Conservation (phyloP, 78 protist species). For the Monocercomonoides exilis region DNA sequence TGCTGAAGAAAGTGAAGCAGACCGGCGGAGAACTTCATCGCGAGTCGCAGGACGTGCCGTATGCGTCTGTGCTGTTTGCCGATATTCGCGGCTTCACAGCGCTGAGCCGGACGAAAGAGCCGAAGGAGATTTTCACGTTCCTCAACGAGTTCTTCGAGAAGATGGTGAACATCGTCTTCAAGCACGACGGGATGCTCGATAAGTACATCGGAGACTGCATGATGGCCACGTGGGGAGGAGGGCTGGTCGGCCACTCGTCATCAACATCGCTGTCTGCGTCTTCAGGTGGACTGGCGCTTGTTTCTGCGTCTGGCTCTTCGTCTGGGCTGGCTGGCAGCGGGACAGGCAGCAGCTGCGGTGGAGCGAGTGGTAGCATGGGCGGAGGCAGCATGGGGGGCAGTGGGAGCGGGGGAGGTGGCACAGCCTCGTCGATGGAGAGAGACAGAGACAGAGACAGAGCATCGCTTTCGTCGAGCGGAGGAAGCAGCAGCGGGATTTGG, state of each 20-base stretch:
- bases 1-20: background rate
- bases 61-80: background rate
- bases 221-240: background rate
- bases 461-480: no score
- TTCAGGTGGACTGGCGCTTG: background rate
- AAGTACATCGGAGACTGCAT: conserved; percentile 12
- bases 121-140: conserved; percentile 3
- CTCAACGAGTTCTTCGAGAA: background rate
- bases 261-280: background rate
- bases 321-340: background rate
- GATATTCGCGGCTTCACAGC: conserved; percentile 14
- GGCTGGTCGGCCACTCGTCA: background rate
- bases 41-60: background rate
- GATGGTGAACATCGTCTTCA: background rate
- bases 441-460: no score
- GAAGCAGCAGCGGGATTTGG: no score
- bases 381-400: no score
- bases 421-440: no score
- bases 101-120: background rate
- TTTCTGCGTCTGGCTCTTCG: background rate
- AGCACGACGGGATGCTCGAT: background rate
- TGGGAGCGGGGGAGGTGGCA: no score
- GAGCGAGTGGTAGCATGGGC: no score
- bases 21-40: background rate
- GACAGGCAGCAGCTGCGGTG: no score